These are phyloP conservation scores for Ramicandelaber brevisporus DNA, from an alignment of 192 early-diverging fungal species.

Conservation along the genomic window DNA sequence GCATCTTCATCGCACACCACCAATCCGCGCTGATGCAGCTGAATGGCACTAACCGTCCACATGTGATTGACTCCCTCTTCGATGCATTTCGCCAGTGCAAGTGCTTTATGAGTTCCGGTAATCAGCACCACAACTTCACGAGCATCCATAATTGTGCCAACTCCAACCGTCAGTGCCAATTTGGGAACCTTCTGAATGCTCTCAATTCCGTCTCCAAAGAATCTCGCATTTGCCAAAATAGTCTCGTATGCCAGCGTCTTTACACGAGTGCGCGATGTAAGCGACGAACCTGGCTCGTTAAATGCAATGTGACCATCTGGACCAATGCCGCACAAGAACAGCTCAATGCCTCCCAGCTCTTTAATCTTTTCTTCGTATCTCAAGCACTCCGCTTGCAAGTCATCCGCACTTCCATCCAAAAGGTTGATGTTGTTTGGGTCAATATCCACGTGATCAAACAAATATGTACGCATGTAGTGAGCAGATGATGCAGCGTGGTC, in stretches of 20 bases:
- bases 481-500: constrained; percentile 73
- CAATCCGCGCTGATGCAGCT: constrained; percentile 50
- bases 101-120: constrained; percentile 61
- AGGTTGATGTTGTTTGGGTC: constrained; percentile 58
- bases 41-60: constrained; percentile 72
- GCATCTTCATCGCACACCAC: constrained; percentile 76
- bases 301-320: constrained; percentile 84
- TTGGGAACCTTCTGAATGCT: constrained; percentile 63
- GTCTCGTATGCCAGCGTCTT: constrained; percentile 77
- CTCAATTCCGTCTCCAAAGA: constrained; percentile 56
- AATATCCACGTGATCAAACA: constrained; percentile 74
- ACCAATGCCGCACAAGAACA: constrained; percentile 71
- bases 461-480: constrained; percentile 73
- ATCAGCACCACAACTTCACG: constrained; percentile 65
- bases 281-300: constrained; percentile 69
- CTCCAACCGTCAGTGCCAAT: constrained; percentile 67
- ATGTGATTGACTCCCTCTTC: constrained; percentile 68
- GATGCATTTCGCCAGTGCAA: constrained; percentile 62
- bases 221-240: constrained; percentile 62
- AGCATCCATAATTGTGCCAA: constrained; percentile 75
- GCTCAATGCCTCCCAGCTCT: constrained; percentile 57
- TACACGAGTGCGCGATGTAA: constrained; percentile 55
- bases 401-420: constrained; percentile 59
- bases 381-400: constrained; percentile 56
- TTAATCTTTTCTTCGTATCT: constrained; percentile 59